Base-by-base conservation (phyloP, 2,329 filamentous ascomycete species). In the Clonostachys rhizophaga region DNA sequence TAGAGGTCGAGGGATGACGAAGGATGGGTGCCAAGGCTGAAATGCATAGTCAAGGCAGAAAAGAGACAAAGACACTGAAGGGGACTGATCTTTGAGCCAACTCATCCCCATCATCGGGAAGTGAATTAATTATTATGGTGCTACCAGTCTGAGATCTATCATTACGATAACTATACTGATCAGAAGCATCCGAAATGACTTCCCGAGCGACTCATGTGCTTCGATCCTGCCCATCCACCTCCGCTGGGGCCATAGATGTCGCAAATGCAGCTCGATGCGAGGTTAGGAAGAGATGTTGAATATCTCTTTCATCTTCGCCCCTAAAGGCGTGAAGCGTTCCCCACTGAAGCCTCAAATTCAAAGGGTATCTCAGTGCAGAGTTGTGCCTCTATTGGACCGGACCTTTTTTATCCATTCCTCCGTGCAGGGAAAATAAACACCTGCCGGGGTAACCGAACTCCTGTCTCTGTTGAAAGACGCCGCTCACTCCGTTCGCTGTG, bases 391-490 rank as follows among this genome's bases (percentile, higher is more conserved):
- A 30, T 30, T 30, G 24, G 24, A 30, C 24, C 24, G 24, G 24
- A 30, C 24, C 24, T 30, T 30, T 51, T 59, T 58, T 60, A 54
- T 55, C 55, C 55, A 58, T 16, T 36, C 24, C 30, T 45, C 30
- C 24, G 24, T 10, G 24, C 24, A 30, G 24, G 24, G 24, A 10
- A 30, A 30, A 5, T 30, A 30, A 30, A 30, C 10, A 10, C 24
- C 24, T 30, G 24, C 24, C 62, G 59, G 59, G 54, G 63, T 61
- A 58, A 55, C 58, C 59, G 54, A 50, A 56, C 53, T 52, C 53
- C 57, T 61, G 62, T 68, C 68, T 71, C 69, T 72, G 70, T 72
- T 72, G 70, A 71, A 72, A 71, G 67, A 70, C 67, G 66, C 69
- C 64, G 56, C 46, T 33, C 13, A 43, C 42, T 43, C 42, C 42